Evolutionary conservation across 2,329 filamentous ascomycete genomes (phyloP), one percentile per base, ranked within the genome.

Genomic region (Aspergillus sergii): DNA sequence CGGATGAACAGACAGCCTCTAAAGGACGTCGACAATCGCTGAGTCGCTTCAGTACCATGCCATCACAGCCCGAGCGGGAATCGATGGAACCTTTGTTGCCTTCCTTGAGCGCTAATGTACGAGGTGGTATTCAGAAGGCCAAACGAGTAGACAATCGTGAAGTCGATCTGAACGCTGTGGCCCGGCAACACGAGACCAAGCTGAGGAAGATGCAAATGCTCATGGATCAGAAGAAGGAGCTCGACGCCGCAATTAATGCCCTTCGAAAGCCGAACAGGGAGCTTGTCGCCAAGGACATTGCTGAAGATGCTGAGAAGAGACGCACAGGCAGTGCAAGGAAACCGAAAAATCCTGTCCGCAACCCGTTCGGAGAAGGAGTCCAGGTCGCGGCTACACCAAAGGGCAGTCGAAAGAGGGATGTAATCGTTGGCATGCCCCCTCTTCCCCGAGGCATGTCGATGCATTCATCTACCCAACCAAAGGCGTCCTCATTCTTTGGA

Each of bases 341-440:
- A 59, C 64, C 76, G 14, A 80, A 77, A 56, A 76, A 81, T 58
- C 79, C 79, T 1, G 74, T 77, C 4, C 76, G 79, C 3, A 80
- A 80, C 64, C 76, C 76, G 2, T 68, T 75, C 11, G 77, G 75
- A 12, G 76, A 81, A 66, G 76, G 79, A 9, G 79, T 83, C 26
- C 82, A 83, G 68, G 81, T 84, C 60, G 82, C 81, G 70, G 82
- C 81, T 21, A 84, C 82, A 5, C 82, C 82, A 5, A 79, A 75
- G 59, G 74, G 74, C 10, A 72, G 73, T 56, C 74, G 78, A 34
- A 76, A 73, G 68, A 76, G 69, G 60, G 73, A 79, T 53, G 64
- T 67, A 4, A 63, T 65, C 19, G 61, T 65, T 10, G 72, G 71
- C 7, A 59, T 77, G 46, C 72, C 73, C 1, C 68, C 73, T 36